phyloP scores from a whole-genome alignment of 2,329 filamentous ascomycete species.

The Fusarium globosum region DNA sequence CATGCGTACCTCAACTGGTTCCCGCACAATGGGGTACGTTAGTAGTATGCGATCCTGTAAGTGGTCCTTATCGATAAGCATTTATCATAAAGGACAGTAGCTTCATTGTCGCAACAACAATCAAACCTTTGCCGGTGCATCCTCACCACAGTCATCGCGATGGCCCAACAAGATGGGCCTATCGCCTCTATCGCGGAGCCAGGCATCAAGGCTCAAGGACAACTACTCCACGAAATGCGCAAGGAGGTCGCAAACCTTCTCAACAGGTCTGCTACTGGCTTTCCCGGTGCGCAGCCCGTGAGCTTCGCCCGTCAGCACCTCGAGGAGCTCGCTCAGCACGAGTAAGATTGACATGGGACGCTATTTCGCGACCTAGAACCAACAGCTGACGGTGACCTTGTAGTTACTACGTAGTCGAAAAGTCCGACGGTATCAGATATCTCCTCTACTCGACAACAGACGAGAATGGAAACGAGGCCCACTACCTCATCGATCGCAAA shows the following conservation, averaged over 20 bases:
- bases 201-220: conserved; percentile 72
- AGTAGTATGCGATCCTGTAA: background rate
- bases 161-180: conserved; percentile 49
- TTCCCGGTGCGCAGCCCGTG: conserved; percentile 94
- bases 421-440: conserved; percentile 95
- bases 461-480: conserved; percentile 71
- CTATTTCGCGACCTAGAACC: background rate
- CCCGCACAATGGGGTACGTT: background rate
- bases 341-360: conserved; percentile 61
- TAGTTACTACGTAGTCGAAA: conserved; percentile 97
- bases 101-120: conserved; percentile 14
- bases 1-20: background rate
- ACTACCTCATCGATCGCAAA: conserved; percentile 96
- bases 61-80: conserved; percentile 25
- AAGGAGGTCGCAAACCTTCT: conserved; percentile 80
- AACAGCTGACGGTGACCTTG: conserved; percentile 10
- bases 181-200: conserved; percentile 68
- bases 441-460: conserved; percentile 87
- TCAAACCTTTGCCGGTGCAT: conserved; percentile 1
- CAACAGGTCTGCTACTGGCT: conserved; percentile 73
- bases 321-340: conserved; percentile 80
- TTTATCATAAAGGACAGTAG: conserved; percentile 5
- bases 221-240: conserved; percentile 71
- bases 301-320: conserved; percentile 88
- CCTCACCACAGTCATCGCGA: conserved; percentile 26